phyloP scores from a whole-genome alignment of 345 rosid genomes.

The Corchorus capsularis region DNA sequence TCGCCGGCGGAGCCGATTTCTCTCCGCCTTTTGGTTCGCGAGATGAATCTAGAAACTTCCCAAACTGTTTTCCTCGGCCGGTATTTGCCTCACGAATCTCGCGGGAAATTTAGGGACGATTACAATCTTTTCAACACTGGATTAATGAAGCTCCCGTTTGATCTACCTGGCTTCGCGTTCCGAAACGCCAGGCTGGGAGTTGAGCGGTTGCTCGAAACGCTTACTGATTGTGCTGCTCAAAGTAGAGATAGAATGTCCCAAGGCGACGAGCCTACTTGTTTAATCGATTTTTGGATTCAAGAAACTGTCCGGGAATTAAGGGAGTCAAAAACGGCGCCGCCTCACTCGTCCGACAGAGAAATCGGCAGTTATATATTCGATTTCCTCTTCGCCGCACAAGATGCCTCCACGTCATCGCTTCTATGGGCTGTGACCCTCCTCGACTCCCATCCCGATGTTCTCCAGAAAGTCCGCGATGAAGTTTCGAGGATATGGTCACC shows the following conservation, averaged over 20 bases:
- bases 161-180: conserved; percentile 73
- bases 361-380: conserved; percentile 75
- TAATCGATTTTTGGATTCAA: conserved; percentile 88
- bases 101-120: conserved; percentile 48
- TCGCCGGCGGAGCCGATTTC: conserved; percentile 26
- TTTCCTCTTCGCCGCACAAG: conserved; percentile 86
- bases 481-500: conserved; percentile 72
- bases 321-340: conserved; percentile 42
- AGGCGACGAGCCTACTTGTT: conserved; percentile 61
- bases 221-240: conserved; percentile 42
- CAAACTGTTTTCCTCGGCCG: conserved; percentile 86
- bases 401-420: conserved; percentile 87
- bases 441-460: conserved; percentile 72
- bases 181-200: conserved; percentile 69
- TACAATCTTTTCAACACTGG: conserved; percentile 82
- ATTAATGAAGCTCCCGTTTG: conserved; percentile 65
- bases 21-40: conserved; percentile 58
- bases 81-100: conserved; percentile 43
- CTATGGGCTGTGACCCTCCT: conserved; percentile 78
- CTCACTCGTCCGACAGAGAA: conserved; percentile 49
- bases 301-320: conserved; percentile 43
- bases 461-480: conserved; percentile 63
- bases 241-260: conserved; percentile 57
- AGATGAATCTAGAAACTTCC: conserved; percentile 83
- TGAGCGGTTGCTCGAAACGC: conserved; percentile 46